Base-by-base conservation (phyloP, 1,284 basidiomycete species). In the Retiboletus flavoniger region DNA sequence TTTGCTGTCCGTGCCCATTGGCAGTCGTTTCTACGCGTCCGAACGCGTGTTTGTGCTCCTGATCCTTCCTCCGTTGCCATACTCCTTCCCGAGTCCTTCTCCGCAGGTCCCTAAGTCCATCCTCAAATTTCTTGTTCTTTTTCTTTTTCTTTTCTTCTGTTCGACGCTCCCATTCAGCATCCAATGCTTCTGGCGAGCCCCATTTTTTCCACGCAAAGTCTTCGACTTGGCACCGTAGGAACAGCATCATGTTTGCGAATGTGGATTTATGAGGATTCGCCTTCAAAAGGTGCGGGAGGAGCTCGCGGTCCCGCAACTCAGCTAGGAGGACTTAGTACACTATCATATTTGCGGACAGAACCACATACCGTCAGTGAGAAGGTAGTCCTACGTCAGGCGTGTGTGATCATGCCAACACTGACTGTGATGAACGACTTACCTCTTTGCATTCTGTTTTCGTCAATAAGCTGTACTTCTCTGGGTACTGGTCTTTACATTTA, bases 221-320 rank as follows among this genome's bases (percentile, higher is more conserved):
- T 71, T 99, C 97, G 3, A 99, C 95, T 73, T 98, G 95, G 63
- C 79, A 88, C 24, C 97, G 86, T 7, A 98, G 79, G 74, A 94
- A 99, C 24, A 99, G 81, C 97, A 99, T 99, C 97, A 99, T 99
- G 76, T 99, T 99, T 46, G 90, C 91, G 69, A 94, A 99, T 0
- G 94, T 97, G 21, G 94, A 92, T 60, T 93, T 92, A 75, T 99
- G 95, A 2, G 97, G 97, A 68, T 99, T 99, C 4, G 94, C 91
- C 68, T 95, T 95, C 48, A 99, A 79, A 17, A 98, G 78, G 72
- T 99, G 97, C 0, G 95, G 96, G 58, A 99, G 81, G 19, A 91
- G 75, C 63, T 98, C 94, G 62, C 90, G 84, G 69, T 99, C 97
- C 51, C 89, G 85, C 32, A 99, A 79, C 71, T 99, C 97, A 24